Percentiles rank a stretch among this genome's conserved stretches.
phyloP scores from a whole-genome alignment of 116 monocot species.

The Zostera marina region DNA sequence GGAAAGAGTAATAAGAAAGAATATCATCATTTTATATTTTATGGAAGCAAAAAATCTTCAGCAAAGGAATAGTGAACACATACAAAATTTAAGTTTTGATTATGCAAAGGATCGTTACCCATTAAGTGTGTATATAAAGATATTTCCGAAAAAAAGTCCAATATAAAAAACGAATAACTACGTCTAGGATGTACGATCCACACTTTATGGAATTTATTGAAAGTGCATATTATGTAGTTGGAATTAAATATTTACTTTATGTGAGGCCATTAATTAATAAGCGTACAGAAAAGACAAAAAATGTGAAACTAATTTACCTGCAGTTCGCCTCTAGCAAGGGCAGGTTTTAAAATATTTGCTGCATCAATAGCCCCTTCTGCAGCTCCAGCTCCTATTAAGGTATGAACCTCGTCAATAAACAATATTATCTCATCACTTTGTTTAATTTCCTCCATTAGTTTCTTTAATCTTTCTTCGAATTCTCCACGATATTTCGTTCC shows the following conservation, averaged over 20 bases:
- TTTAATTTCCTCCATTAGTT: conserved; percentile 82
- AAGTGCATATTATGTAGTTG: too few species aligned
- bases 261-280: not conserved
- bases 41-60: too few species aligned
- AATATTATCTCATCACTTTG: conserved; percentile 80
- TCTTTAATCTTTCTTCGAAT: conserved; percentile 91
- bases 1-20: too few species aligned
- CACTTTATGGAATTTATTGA: too few species aligned
- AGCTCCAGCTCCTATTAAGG: conserved; percentile 90
- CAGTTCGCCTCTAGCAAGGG: conserved; percentile 67
- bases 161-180: too few species aligned
- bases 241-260: not conserved
- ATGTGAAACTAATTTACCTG: not conserved
- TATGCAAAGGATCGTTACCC: too few species aligned
- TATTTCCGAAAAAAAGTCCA: too few species aligned
- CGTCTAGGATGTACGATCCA: too few species aligned
- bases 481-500: conserved; percentile 93
- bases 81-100: too few species aligned
- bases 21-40: too few species aligned
- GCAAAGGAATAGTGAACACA: too few species aligned
- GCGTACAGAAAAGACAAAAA: not conserved
- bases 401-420: conserved; percentile 96
- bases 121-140: too few species aligned
- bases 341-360: conserved; percentile 62
- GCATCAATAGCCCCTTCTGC: conserved; percentile 74